Base-by-base conservation (phyloP, 805 yeast species). In the Lipomyces sp. region DNA sequence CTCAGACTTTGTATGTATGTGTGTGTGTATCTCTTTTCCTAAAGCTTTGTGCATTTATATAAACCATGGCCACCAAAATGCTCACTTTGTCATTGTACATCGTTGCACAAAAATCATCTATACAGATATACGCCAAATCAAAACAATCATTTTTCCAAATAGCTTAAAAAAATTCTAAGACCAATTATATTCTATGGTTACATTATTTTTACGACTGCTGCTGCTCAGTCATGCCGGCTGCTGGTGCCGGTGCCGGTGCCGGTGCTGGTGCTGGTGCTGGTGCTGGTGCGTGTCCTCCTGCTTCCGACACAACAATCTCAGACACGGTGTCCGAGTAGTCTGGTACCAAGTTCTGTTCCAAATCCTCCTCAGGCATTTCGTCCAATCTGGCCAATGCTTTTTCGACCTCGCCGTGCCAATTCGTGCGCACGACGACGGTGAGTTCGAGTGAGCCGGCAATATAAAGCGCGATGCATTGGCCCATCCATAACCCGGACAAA, bases 401-500 rank as follows among this genome's bases (percentile, higher is more conserved):
- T 11, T 63, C 67, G 7, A 71, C 71, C 50, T 72, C 72, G 45
- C 33, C 37, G 11, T 53, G 45, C 74, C 73, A 72, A 63, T 72
- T 65, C n/a, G 74, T 72, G 32, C 58, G 15, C 53, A 65, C 30
- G 18, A 72, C 71, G 18, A 70, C 64, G 6, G 62, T 32, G 45
- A 69, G 59, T 55, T 72, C 74, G 18, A 66, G 30, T 3, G 70
- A 42, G 3, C 74, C 74, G 4, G 73, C 74, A 33, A 71, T 58
- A 58, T 66, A 65, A 42, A 69, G 57, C 59, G 73, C 70, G 53
- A 59, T 30, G 92, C 96, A 57, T 83, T 74, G 7, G 89, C 92
- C 69, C 87, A 85, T 67, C 96, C 96, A 90, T 59, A 90, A 77
- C 0, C 96, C 96, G 8, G 79, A 75, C 30, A 90, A 77, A 55